Percentiles rank a stretch among this genome's conserved stretches.
These are phyloP conservation scores for Fusarium nurragi DNA, from an alignment of 2,329 filamentous ascomycete genomes.

Conservation along the genomic window DNA sequence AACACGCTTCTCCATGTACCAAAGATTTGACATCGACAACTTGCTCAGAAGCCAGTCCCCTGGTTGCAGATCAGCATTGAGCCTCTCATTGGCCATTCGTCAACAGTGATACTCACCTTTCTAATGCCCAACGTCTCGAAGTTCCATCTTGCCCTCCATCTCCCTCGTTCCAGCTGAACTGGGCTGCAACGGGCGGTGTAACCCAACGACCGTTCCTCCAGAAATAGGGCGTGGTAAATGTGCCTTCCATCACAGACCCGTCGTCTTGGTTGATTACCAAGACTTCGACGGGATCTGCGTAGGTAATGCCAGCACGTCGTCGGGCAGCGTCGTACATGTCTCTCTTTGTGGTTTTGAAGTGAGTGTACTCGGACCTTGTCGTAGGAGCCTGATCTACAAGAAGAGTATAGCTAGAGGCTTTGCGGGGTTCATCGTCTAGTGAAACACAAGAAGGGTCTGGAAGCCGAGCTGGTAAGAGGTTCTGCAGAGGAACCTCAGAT, in stretches of 20 bases:
- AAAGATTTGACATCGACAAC: conserved; percentile 68
- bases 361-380: conserved; percentile 71
- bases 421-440: conserved; percentile 40
- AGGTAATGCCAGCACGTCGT: conserved; percentile 64
- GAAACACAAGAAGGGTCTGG: conserved; percentile 53
- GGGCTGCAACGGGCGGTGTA: conserved; percentile 72
- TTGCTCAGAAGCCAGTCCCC: conserved; percentile 72
- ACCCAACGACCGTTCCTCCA: conserved; percentile 78
- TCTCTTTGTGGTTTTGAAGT: conserved; percentile 85
- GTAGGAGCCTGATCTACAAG: conserved; percentile 57
- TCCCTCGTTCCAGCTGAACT: conserved; percentile 52
- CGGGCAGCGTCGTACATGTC: conserved; percentile 77
- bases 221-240: conserved; percentile 84
- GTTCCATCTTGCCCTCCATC: conserved; percentile 86
- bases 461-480: conserved; percentile 67
- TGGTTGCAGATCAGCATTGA: conserved; percentile 39
- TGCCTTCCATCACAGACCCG: conserved; percentile 83
- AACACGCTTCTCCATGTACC: conserved; percentile 78
- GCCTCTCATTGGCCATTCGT: neutral
- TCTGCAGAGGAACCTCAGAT: conserved; percentile 55
- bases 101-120: conserved; percentile 58
- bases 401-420: conserved; percentile 52
- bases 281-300: conserved; percentile 71
- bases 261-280: conserved; percentile 71
- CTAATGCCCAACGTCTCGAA: conserved; percentile 83